Conservation (phyloP, 176 grass and related monocot genomes). For the Oryza australiensis region DNA sequence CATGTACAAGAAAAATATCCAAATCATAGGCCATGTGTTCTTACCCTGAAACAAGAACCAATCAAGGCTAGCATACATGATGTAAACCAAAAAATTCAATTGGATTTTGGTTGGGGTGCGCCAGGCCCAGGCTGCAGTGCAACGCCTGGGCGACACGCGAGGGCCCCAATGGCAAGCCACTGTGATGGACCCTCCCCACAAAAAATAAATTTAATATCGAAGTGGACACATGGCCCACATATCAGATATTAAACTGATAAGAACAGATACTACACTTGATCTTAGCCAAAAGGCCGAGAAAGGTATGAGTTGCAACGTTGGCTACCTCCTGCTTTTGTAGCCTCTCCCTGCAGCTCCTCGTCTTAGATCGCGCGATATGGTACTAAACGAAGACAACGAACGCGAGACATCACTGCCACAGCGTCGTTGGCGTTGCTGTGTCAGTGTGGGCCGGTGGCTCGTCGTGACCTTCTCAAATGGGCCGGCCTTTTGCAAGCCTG, state of each 20-base stretch:
- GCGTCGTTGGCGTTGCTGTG: no score
- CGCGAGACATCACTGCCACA: no score
- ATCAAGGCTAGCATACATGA: no score
- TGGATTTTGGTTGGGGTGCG: no score
- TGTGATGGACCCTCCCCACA: neutral
- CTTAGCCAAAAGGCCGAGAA: slow-evolving; percentile 80
- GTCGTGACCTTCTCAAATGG: no score
- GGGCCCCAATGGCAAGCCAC: neutral
- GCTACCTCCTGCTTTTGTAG: neutral
- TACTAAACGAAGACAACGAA: neutral
- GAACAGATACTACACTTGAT: slow-evolving; percentile 85
- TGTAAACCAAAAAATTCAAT: no score
- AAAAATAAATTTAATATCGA: slow-evolving; percentile 15
- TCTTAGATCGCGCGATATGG: neutral
- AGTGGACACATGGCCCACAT: neutral
- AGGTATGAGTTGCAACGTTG: slow-evolving; percentile 24
- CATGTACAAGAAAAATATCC: no score
- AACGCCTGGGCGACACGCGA: neutral
- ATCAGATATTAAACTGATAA: slow-evolving; percentile 41
- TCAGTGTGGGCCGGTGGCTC: neutral
- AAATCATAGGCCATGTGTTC: no score
- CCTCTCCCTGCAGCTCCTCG: neutral
- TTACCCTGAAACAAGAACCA: no score
- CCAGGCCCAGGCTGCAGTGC: no score
- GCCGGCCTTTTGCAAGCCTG: no score